Conservation (phyloP, 202 grass and related monocot genomes). For the Setaria italica region DNA sequence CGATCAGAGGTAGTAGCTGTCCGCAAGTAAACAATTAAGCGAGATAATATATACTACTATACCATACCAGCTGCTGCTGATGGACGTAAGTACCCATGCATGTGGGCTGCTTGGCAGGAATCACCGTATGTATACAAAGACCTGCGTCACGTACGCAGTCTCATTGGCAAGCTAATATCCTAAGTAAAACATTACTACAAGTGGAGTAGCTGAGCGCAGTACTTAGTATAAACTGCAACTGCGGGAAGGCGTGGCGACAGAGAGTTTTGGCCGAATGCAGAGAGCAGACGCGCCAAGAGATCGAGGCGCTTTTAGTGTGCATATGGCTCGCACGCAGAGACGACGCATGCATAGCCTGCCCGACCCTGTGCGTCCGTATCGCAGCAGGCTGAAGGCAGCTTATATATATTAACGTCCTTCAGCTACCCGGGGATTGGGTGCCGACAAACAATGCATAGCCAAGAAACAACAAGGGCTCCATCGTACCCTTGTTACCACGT, state of each 20-base stretch:
- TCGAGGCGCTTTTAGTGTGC: constrained; percentile 35
- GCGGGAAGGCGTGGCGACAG: neutral
- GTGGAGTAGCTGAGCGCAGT: neutral
- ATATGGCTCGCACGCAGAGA: neutral
- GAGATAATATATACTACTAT: neutral
- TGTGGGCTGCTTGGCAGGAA: neutral
- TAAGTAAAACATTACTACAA: neutral
- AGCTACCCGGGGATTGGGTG: neutral
- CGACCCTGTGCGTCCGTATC: constrained; percentile 15
- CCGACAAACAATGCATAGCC: constrained; percentile 37
- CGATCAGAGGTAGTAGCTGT: neutral
- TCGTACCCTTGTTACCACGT: neutral
- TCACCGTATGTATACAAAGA: constrained; percentile 26
- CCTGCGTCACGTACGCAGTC: neutral
- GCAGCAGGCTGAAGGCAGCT: neutral
- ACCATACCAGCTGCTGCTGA: neutral
- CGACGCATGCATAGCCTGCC: neutral
- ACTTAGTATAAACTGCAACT: neutral
- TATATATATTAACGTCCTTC: neutral
- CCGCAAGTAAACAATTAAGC: neutral
- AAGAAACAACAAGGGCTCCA: constrained; percentile 32
- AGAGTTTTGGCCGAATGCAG: constrained; percentile 6
- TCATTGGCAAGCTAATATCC: neutral
- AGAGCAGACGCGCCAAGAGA: constrained; percentile 25
- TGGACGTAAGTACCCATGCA: neutral